Evolutionary conservation across 371 early-diverging fungal species (phyloP), one percentile per base, ranked within the genome.

Genomic region (Enterocytospora artemiae): DNA sequence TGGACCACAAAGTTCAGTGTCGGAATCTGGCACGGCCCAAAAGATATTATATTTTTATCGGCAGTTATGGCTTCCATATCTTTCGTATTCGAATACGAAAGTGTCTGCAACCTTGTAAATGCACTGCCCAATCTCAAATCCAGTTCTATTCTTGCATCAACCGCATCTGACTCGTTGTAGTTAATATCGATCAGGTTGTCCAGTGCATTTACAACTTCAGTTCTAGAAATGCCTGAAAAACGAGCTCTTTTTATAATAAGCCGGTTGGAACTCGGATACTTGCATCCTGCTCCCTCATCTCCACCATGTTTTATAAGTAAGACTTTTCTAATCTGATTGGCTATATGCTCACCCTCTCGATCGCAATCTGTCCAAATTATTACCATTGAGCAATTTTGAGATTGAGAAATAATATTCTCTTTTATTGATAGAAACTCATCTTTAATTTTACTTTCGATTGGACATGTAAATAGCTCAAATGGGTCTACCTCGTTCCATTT

Each of bases 341-440:
- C 96, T 71, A 98, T 98, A 49, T 89, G 86, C 67, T 98, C 99
- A 18, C 99, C 99, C 77, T 96, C 97, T 39, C 92, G 83, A 81
- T 98, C 99, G 72, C 95, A 93, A 83, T 98, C 99, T 0, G 96
- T 96, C 97, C 97, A 98, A 31, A 96, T 91, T 52, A 93, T 85
- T 28, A 97, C 72, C 37, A 83, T 73, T 18, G 86, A 77, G 0
- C 88, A 82, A 3, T 67, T 59, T 31, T 73, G 46, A 1, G 93
- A 64, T 70, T 89, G 89, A 16, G 74, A 67, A 16, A 80, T 84
- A 0, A 91, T 73, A 0, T 73, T 72, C 57, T 79, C 58, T 37
- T 77, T 70, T 18, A 83, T 69, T 74, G 82, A 24, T 2, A 46
- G 18, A 32, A 59, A 45, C 0, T 72, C 69, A 9, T 57, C 57